Conservation (phyloP, 75 land plant genomes). For the Cryptomeria japonica region DNA sequence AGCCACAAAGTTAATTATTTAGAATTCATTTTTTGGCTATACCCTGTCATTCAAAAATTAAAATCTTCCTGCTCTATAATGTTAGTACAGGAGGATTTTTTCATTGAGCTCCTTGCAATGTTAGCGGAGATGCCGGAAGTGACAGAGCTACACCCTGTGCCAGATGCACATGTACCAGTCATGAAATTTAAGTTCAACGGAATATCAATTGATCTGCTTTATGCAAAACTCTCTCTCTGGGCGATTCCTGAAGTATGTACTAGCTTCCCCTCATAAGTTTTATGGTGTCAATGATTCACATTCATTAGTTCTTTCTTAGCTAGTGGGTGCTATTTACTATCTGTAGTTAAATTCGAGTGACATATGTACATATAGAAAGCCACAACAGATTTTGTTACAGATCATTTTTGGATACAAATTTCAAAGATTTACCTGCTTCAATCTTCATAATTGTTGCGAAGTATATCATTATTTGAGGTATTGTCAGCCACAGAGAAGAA, state of each 20-base stretch:
- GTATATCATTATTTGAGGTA: no score
- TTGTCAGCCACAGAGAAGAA: background rate
- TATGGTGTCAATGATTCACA: background rate
- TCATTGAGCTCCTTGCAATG: constrained; percentile 76
- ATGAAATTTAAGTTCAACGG: constrained; percentile 91
- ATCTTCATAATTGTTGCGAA: background rate
- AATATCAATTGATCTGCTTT: constrained; percentile 88
- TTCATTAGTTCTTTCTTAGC: background rate
- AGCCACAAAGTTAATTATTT: constrained; percentile 11
- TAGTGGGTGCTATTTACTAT: background rate
- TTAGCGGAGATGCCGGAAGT: constrained; percentile 87
- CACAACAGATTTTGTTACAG: background rate
- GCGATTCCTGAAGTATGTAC: constrained; percentile 84
- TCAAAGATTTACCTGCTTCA: background rate
- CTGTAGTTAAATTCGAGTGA: background rate
- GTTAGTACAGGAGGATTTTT: constrained; percentile 81
- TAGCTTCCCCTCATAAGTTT: background rate
- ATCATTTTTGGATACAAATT: background rate
- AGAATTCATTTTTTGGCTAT: background rate
- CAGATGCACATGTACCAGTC: constrained; percentile 97
- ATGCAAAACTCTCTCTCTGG: constrained; percentile 84
- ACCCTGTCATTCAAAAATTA: background rate
- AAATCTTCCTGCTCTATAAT: background rate
- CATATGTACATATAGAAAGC: background rate
- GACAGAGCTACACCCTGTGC: constrained; percentile 89